Evolutionary conservation across 2,329 filamentous ascomycete species (phyloP), one percentile per base, ranked within the genome.

Genomic region (Ophiostoma quercus): DNA sequence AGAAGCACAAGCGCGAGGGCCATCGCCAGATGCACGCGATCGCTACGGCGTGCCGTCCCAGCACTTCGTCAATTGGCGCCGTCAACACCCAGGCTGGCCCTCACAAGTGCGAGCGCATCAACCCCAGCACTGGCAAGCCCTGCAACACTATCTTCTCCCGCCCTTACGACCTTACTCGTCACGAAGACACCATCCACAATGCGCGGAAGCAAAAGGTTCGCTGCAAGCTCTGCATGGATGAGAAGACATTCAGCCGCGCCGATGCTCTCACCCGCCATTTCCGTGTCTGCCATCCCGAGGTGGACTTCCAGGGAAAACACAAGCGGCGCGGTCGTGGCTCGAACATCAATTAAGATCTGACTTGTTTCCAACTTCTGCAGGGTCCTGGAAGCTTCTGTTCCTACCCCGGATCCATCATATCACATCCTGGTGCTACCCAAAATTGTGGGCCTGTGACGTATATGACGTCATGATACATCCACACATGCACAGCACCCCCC

Each of bases 111-210:
- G 91, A 94, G 76, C 88, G 94, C 74, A 92, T 94, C 80, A 98
- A 98, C 79, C 94, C 94, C 1, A 94, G 92, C 73, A 98, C 95
- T 0, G 92, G 92, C 73, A 97, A 97, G 81, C 90, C 93, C 0
- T 98, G 95, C 85, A 94, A 92, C 78, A 96, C 93, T 0, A 84
- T 97, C 69, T 98, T 99, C 80, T 97, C 94, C 0, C 85, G 95
- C 25, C 95, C 95, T 1, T 99, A 99, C 83, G 95, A 99, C 79
- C 84, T 99, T 68, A 99, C 95, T 0, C 86, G 95, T 29, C 95
- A 99, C 77, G 95, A 99, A 79, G 94, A 97, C 74, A 98, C 95
- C 0, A 98, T 98, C 73, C 95, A 98, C 84, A 97, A 97, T 75
- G 90, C 89, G 0, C 88, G 92, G 75, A 97, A 97, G 84, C 89